phyloP scores from a whole-genome alignment of 768 basidiomycete species.

The Hemileccinum rubropunctum region DNA sequence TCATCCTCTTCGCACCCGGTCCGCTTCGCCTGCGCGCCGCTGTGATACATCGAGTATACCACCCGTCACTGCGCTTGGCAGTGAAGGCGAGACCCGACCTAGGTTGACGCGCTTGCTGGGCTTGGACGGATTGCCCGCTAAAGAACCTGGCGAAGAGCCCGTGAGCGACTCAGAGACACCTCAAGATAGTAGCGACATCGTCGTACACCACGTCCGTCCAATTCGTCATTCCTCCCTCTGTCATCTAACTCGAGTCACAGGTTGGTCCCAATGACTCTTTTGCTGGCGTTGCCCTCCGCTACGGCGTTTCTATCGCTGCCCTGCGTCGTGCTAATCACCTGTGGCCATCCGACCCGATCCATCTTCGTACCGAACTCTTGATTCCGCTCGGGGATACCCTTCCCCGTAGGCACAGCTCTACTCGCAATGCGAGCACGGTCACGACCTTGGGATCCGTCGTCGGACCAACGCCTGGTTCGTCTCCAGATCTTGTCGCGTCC shows the following conservation, averaged over 20 bases:
- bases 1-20: slow-evolving; percentile 19
- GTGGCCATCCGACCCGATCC: slow-evolving; percentile 91
- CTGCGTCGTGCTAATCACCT: slow-evolving; percentile 88
- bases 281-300: slow-evolving; percentile 84
- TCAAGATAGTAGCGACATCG: background rate
- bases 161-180: background rate
- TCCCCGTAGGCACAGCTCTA: slow-evolving; percentile 3
- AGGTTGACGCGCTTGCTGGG: slow-evolving; percentile 2
- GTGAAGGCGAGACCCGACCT: slow-evolving; percentile 3
- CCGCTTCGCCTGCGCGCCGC: slow-evolving; percentile 5
- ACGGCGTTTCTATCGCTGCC: slow-evolving; percentile 80
- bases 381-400: slow-evolving; percentile 48
- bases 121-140: background rate
- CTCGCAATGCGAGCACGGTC: background rate
- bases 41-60: background rate
- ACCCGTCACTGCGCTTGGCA: background rate
- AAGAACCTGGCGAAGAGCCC: background rate
- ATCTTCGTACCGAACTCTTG: slow-evolving; percentile 77
- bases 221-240: background rate
- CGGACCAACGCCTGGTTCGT: background rate
- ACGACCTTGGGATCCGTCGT: background rate
- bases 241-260: slow-evolving; percentile 36
- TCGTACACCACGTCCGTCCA: slow-evolving; percentile 20
- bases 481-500: slow-evolving; percentile 12
- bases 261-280: slow-evolving; percentile 75